Percentiles rank a stretch among this genome's conserved stretches.
Evolutionary conservation across 108 stramenopile species (phyloP).

Genomic region (Nitzschia putrida): DNA sequence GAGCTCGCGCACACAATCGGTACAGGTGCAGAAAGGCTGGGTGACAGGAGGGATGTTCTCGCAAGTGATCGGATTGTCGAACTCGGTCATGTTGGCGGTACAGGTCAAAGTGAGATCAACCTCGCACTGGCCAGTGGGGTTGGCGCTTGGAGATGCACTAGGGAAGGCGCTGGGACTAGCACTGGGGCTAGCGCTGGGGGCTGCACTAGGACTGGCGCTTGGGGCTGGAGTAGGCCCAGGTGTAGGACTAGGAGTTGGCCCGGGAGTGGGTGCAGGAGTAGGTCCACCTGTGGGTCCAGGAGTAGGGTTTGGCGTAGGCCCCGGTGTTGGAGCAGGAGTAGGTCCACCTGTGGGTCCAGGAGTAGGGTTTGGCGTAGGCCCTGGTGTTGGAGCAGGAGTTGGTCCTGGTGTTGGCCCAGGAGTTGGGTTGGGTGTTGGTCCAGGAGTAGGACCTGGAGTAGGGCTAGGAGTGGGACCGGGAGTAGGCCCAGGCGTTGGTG

Average conservation of each 20-base stretch:
- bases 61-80: slow-evolving; percentile 3
- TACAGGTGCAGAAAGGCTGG: slow-evolving; percentile 9
- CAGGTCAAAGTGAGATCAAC: slow-evolving; percentile 16
- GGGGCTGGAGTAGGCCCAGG: neutral
- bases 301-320: no score
- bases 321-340: no score
- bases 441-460: no score
- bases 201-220: neutral
- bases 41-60: slow-evolving; percentile 6
- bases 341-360: neutral
- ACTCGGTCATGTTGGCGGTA: slow-evolving; percentile 1
- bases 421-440: no score
- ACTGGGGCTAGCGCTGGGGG: neutral
- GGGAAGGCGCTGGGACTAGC: neutral
- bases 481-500: slow-evolving; percentile 21
- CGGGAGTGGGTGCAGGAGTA: neutral
- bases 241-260: neutral
- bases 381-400: slow-evolving; percentile 17
- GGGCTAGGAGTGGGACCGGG: neutral
- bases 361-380: no score
- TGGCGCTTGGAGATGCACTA: neutral
- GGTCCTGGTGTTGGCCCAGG: no score
- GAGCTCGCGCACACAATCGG: slow-evolving; percentile 15
- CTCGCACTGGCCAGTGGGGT: slow-evolving; percentile 15
- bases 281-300: neutral